phyloP scores from a whole-genome alignment of 768 basidiomycete genomes.

The Lactifluus subvellereus region DNA sequence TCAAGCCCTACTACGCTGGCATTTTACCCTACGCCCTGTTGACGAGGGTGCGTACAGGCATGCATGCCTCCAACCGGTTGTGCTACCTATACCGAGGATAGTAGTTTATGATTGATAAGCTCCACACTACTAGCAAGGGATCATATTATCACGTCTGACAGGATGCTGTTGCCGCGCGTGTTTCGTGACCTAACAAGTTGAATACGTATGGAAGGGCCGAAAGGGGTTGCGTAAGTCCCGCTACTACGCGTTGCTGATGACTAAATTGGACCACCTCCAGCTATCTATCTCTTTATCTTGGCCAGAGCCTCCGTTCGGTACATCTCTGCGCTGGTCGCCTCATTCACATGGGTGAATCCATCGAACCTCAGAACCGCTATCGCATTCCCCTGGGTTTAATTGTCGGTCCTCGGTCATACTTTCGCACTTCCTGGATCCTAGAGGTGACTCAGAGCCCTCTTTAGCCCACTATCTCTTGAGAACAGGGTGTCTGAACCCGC shows the following conservation, averaged over 20 bases:
- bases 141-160: constrained; percentile 47
- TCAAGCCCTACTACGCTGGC: too few relatives aligned
- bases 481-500: not conserved
- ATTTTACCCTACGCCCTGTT: not conserved
- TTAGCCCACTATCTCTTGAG: not conserved
- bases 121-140: constrained; percentile 52
- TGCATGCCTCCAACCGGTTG: not conserved
- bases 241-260: not conserved
- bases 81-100: constrained; percentile 23
- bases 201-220: constrained; percentile 47
- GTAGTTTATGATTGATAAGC: constrained; percentile 47
- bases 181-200: constrained; percentile 32
- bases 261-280: constrained; percentile 21
- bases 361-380: constrained; percentile 50
- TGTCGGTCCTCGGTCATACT: constrained; percentile 40
- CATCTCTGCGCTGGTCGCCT: not conserved
- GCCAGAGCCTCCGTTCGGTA: constrained; percentile 26
- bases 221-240: constrained; percentile 41
- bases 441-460: constrained; percentile 11
- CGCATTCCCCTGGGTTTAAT: constrained; percentile 58
- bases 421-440: constrained; percentile 23
- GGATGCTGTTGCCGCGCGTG: constrained; percentile 28
- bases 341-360: not conserved
- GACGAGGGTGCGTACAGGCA: not conserved
- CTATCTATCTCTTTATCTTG: constrained; percentile 35